A percentile compares a stretch with the other conserved stretches of the same genome.
These are phyloP conservation scores for Lumnitzera littorea DNA, from an alignment of 345 rosid genomes.

Conservation along the genomic window DNA sequence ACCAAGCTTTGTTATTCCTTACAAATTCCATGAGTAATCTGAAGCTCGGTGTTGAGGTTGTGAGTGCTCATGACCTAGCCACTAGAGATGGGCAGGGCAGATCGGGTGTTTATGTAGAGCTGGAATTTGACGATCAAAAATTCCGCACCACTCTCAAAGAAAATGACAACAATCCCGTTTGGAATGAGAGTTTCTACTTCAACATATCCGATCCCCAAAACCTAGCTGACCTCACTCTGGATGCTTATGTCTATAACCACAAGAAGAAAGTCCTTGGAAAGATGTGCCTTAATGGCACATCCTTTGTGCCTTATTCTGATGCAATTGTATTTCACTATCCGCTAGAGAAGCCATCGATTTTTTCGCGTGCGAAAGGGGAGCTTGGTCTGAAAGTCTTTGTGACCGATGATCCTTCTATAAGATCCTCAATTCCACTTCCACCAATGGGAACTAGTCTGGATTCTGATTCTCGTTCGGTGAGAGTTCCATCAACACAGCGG, in stretches of 20 bases:
- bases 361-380: constrained; percentile 67
- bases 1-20: too few relatives aligned
- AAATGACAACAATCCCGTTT: constrained; percentile 64
- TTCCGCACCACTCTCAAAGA: constrained; percentile 58
- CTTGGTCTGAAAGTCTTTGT: constrained; percentile 68
- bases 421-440: constrained; percentile 37
- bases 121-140: constrained; percentile 70
- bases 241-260: constrained; percentile 47
- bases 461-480: constrained; percentile 21
- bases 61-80: constrained; percentile 62
- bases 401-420: constrained; percentile 53
- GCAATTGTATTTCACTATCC: constrained; percentile 75
- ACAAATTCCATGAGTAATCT: constrained; percentile 44
- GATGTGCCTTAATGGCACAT: constrained; percentile 64
- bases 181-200: constrained; percentile 85
- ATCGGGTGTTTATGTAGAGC: constrained; percentile 63
- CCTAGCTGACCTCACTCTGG: constrained; percentile 47
- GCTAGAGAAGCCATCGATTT: constrained; percentile 49
- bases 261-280: constrained; percentile 57
- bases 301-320: constrained; percentile 67
- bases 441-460: constrained; percentile 35
- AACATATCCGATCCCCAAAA: constrained; percentile 61
- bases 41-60: constrained; percentile 84
- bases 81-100: constrained; percentile 52
- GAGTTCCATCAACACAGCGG: constrained; percentile 17